These are phyloP conservation scores for Ophiocordyceps camponoti-rufipedis DNA, from an alignment of 2,329 filamentous ascomycete species.

Conservation along the genomic window DNA sequence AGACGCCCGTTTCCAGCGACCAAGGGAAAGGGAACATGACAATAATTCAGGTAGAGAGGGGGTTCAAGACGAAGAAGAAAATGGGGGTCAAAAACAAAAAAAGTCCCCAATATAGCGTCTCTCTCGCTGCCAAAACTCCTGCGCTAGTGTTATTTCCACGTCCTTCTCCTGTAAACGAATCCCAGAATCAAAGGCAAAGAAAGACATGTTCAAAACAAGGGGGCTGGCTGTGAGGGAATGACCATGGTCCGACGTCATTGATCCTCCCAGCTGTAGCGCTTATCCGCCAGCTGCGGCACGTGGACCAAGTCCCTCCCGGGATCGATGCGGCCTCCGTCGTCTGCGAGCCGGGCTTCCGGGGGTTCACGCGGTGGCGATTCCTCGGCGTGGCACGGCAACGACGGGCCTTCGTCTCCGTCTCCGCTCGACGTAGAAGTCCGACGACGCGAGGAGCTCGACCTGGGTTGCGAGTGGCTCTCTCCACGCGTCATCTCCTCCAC, in stretches of 20 bases:
- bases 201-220: not conserved
- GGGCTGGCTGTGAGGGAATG: not conserved
- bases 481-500: constrained; percentile 11
- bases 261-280: constrained; percentile 33
- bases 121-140: constrained; percentile 4
- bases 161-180: constrained; percentile 1
- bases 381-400: not conserved
- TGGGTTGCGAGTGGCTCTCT: constrained; percentile 4
- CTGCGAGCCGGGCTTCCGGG: not conserved
- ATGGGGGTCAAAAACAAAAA: not conserved
- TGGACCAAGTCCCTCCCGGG: constrained; percentile 26
- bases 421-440: not conserved
- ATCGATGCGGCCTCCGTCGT: constrained; percentile 19
- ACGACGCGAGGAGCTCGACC: not conserved
- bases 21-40: no score
- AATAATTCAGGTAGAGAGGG: no score
- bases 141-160: constrained; percentile 4
- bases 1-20: not conserved
- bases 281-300: constrained; percentile 29
- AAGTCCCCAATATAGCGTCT: not conserved
- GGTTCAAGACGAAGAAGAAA: not conserved
- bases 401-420: not conserved
- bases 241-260: constrained; percentile 5
- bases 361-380: not conserved
- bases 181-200: constrained; percentile 1